Evolutionary conservation across 495 filamentous ascomycete genomes (phyloP).

Genomic region (Podospora pseudoanserina): DNA sequence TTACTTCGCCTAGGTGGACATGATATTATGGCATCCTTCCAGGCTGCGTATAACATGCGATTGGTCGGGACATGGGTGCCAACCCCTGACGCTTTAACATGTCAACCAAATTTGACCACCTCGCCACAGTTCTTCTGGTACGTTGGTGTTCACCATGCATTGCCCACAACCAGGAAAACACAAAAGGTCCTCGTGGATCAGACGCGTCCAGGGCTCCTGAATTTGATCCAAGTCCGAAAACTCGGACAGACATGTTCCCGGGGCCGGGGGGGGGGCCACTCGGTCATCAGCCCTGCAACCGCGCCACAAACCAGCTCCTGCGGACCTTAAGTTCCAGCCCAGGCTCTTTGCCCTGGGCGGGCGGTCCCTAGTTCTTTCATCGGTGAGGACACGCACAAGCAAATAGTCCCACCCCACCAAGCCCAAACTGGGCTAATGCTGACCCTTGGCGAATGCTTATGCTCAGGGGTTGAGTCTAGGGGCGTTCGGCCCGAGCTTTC

Average conservation of each 20-base stretch:
- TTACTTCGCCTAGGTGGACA: neutral
- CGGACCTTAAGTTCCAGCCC: neutral
- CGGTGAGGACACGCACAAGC: neutral
- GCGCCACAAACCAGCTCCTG: neutral
- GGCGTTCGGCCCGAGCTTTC: too few relatives aligned
- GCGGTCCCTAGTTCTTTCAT: neutral
- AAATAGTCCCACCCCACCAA: neutral
- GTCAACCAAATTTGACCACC: neutral
- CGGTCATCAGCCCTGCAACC: neutral
- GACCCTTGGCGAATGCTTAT: neutral
- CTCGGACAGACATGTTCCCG: neutral
- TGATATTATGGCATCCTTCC: neutral
- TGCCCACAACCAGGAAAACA: neutral
- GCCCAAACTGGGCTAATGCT: neutral
- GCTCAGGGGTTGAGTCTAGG: neutral
- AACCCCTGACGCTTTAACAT: neutral
- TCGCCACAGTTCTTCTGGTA: neutral
- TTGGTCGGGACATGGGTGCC: neutral
- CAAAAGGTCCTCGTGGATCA: neutral
- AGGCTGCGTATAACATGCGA: neutral
- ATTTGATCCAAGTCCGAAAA: neutral
- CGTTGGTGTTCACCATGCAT: neutral
- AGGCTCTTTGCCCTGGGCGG: too few relatives aligned
- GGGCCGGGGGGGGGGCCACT: neutral
- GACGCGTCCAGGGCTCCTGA: neutral